Conservation (phyloP, 2,329 filamentous ascomycete species). For the Cladosporium sp. region DNA sequence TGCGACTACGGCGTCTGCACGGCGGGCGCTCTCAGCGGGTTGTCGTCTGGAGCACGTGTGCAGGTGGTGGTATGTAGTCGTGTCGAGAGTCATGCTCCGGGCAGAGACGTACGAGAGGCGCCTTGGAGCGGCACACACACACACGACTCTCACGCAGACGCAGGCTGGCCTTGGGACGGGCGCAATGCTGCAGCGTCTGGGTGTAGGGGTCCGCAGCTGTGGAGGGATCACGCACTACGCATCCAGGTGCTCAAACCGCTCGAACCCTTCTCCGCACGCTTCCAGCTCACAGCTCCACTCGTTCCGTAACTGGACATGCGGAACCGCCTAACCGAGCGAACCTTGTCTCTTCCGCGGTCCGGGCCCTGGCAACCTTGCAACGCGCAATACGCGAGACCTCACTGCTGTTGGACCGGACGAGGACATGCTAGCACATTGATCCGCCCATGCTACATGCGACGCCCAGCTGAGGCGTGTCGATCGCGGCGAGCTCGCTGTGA, state of each 20-base stretch:
- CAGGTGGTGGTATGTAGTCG: neutral
- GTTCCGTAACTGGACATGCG: neutral
- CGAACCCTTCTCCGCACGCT: conserved; percentile 1
- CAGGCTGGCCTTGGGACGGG: too few relatives aligned
- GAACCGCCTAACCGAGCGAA: neutral
- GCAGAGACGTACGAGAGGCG: neutral
- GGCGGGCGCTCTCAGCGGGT: neutral
- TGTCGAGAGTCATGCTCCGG: conserved; percentile 1
- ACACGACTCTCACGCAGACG: too few relatives aligned
- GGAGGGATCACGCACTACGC: neutral
- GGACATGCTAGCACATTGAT: neutral
- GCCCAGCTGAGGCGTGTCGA: neutral
- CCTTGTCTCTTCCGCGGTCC: neutral
- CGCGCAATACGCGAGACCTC: too few relatives aligned
- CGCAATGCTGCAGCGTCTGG: neutral
- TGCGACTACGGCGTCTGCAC: neutral
- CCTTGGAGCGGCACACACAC: too few relatives aligned
- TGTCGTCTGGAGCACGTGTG: neutral
- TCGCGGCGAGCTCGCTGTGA: neutral
- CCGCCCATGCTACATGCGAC: neutral
- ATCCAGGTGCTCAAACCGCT: neutral
- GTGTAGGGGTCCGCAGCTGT: conserved; percentile 6
- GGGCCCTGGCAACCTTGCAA: neutral
- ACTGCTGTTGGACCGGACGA: too few relatives aligned
- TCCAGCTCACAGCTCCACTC: neutral